A percentile compares a stretch with the other conserved stretches of the same genome.
Evolutionary conservation across 2,329 filamentous ascomycete genomes (phyloP).

Genomic region (Cladosporium sp.): DNA sequence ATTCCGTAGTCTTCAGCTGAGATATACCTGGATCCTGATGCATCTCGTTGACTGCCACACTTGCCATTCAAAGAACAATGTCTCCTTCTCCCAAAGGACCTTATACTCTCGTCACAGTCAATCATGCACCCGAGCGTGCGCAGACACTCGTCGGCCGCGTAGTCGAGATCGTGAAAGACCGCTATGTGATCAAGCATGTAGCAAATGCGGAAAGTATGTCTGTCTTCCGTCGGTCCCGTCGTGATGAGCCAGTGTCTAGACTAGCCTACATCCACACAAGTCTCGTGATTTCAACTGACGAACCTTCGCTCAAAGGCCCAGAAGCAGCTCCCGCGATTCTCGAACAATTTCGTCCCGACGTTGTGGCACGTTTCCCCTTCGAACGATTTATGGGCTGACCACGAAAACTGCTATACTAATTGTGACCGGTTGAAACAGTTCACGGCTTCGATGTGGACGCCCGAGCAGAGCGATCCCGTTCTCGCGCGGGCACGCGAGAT

Average conservation of each 20-base stretch:
- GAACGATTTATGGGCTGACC: background rate
- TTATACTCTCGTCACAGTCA: constrained; percentile 63
- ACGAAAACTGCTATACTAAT: background rate
- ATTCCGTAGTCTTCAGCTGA: background rate
- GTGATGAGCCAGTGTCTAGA: too few relatives aligned
- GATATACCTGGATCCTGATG: background rate
- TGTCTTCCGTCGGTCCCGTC: too few relatives aligned
- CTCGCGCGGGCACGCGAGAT: constrained; percentile 42
- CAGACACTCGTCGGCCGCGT: constrained; percentile 59
- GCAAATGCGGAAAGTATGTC: constrained; percentile 59
- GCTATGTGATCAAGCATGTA: constrained; percentile 59
- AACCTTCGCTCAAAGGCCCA: constrained; percentile 10
- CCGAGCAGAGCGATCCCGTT: constrained; percentile 47
- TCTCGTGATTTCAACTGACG: too few relatives aligned
- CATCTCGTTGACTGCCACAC: background rate
- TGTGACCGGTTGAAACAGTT: constrained; percentile 38
- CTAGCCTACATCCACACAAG: too few relatives aligned
- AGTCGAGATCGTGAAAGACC: constrained; percentile 57
- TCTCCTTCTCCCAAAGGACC: constrained; percentile 41
- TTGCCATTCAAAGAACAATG: background rate
- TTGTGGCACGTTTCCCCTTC: constrained; percentile 43
- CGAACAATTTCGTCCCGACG: constrained; percentile 17
- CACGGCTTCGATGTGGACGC: constrained; percentile 58
- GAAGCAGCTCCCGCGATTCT: constrained; percentile 14
- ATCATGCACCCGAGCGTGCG: constrained; percentile 63